Evolutionary conservation across 306 rosid genomes (phyloP).

Genomic region (Spatholobus suberectus): DNA sequence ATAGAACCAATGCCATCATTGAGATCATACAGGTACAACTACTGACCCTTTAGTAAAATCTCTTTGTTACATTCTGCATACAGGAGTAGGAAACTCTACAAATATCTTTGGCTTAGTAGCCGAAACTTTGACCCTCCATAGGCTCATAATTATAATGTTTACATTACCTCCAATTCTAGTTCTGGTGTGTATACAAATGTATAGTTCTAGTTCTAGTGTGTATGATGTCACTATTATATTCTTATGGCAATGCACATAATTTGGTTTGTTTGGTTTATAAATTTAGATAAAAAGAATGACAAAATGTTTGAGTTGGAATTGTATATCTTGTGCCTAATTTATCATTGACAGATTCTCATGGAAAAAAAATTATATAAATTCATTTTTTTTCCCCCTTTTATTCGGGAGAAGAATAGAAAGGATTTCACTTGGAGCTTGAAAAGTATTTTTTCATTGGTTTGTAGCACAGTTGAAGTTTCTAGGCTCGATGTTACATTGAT

Average conservation of each 20-base stretch:
- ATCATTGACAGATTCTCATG: neutral
- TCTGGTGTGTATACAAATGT: no score
- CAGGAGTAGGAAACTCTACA: no score
- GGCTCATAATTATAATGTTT: no score
- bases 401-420: neutral
- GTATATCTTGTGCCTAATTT: neutral
- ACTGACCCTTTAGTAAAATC: neutral
- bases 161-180: no score
- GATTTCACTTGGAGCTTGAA: neutral
- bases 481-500: neutral
- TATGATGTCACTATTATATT: no score
- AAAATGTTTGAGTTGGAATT: neutral
- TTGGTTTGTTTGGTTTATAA: neutral
- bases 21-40: constrained; percentile 62
- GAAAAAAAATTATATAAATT: neutral
- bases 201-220: no score
- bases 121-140: no score
- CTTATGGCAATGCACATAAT: no score
- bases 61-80: no score
- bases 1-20: constrained; percentile 54
- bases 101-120: no score
- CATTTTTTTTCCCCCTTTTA: no score
- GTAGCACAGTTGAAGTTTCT: neutral
- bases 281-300: no score
- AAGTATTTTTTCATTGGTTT: neutral